Evolutionary conservation across 345 rosid species (phyloP).

Genomic region (Geranium rotundifolium): DNA sequence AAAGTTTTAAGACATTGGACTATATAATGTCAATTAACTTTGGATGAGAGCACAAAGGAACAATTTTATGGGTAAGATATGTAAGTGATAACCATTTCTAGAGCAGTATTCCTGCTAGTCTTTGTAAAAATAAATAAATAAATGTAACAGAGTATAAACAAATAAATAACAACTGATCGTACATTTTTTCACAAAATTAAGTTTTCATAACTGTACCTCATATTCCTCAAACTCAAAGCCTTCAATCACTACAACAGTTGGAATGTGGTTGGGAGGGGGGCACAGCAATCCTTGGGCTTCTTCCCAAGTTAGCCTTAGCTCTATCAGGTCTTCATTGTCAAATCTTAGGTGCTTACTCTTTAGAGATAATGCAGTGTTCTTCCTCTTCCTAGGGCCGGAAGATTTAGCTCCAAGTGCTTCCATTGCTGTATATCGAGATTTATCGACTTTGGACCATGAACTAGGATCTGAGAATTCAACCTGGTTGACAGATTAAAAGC

Average conservation of each 20-base stretch:
- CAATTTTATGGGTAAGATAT: background rate
- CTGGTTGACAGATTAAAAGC: constrained; percentile 37
- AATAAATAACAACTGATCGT: constrained; percentile 2
- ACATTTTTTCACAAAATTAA: background rate
- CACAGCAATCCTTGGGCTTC: constrained; percentile 85
- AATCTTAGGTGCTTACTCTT: constrained; percentile 67
- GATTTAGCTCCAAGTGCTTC: constrained; percentile 52
- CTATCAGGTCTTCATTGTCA: constrained; percentile 64
- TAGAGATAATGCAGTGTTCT: constrained; percentile 52
- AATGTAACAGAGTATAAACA: constrained; percentile 1
- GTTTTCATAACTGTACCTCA: constrained; percentile 38
- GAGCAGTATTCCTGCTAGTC: background rate
- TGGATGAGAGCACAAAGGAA: background rate
- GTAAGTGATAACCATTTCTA: background rate
- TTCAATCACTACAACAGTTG: constrained; percentile 59
- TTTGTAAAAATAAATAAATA: background rate
- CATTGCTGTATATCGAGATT: constrained; percentile 58
- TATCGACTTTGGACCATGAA: constrained; percentile 59
- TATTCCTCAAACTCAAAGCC: constrained; percentile 91
- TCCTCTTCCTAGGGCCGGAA: constrained; percentile 46
- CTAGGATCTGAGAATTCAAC: constrained; percentile 51
- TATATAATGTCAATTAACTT: too few species aligned
- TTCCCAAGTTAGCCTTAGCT: constrained; percentile 82
- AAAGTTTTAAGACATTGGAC: background rate
- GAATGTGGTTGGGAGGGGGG: constrained; percentile 61